phyloP scores from a whole-genome alignment of 2,329 filamentous ascomycete genomes.

The Penicillium polonicum region DNA sequence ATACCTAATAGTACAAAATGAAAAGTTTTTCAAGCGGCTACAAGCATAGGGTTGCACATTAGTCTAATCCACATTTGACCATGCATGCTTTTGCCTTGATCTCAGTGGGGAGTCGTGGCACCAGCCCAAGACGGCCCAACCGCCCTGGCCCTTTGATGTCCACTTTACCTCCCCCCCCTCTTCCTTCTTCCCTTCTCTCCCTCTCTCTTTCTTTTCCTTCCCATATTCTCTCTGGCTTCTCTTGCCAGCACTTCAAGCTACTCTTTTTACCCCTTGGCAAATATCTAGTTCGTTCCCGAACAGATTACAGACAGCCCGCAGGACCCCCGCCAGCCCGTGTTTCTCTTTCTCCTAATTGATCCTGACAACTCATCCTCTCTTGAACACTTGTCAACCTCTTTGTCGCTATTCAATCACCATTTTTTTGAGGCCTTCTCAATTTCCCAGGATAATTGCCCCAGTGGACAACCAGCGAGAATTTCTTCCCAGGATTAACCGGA shows the following conservation, averaged over 20 bases:
- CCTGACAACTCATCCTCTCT: constrained; percentile 5
- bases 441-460: constrained; percentile 23
- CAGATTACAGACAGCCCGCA: neutral
- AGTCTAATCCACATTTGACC: constrained; percentile 32
- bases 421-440: constrained; percentile 9
- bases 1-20: neutral
- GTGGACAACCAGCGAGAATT: constrained; percentile 19
- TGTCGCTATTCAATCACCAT: constrained; percentile 5
- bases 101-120: constrained; percentile 43
- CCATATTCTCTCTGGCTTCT: constrained; percentile 6
- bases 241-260: neutral
- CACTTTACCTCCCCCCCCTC: constrained; percentile 37
- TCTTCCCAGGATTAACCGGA: constrained; percentile 14
- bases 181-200: constrained; percentile 12
- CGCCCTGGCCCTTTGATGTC: constrained; percentile 23
- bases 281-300: constrained; percentile 3
- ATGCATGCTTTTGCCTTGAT: constrained; percentile 32
- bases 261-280: neutral
- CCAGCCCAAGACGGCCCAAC: constrained; percentile 44
- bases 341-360: constrained; percentile 6
- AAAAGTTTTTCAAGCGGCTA: constrained; percentile 14
- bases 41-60: constrained; percentile 16
- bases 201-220: constrained; percentile 4
- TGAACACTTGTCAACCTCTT: neutral
- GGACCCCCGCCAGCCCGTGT: constrained; percentile 2